Evolutionary conservation across 169 alveolate genomes (phyloP), one percentile per base, ranked within the genome.

Genomic region (Babesia microti): DNA sequence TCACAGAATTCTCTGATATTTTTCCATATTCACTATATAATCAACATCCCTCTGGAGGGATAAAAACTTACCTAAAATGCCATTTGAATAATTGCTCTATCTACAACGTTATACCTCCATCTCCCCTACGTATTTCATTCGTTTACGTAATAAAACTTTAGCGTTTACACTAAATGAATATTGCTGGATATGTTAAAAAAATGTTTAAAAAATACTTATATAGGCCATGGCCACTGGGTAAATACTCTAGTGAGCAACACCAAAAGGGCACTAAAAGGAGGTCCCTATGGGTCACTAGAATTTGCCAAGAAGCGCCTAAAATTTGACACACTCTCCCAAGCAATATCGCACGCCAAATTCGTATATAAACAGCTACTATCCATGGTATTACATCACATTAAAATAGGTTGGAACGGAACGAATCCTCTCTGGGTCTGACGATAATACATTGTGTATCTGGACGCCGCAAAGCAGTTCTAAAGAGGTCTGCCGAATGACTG

Each of bases 181-280:
- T n/a, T n/a, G n/a, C n/a, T n/a, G n/a, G n/a, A n/a, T n/a, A n/a
- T n/a, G n/a, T n/a, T n/a, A n/a, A n/a, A n/a, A n/a, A n/a, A n/a
- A n/a, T n/a, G n/a, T n/a, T n/a, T n/a, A n/a, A n/a, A n/a, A n/a
- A 4, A 26, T 18, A 17, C 22, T 24, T 41, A 32, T 35, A 81
- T 72, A 53, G 98, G 98, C 15, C 99, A 95, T 71, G 97, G 89
- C 18, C 99, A 95, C 72, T 95, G 99, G 99, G 95, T 96, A 7
- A 96, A 96, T 57, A 87, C 98, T 3, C 74, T 96, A 41, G 93
- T 98, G 2, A 52, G 92, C 22, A 91, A 90, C 79, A 89, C 98
- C 14, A 97, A 85, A 50, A 76, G 84, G 39, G 81, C 76, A 5
- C 71, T 84, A 46, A 89, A 89, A 65, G 83, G 92, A 35, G 97